Evolutionary conservation across 345 rosid genomes (phyloP).

Genomic region (Murraya koenigii): DNA sequence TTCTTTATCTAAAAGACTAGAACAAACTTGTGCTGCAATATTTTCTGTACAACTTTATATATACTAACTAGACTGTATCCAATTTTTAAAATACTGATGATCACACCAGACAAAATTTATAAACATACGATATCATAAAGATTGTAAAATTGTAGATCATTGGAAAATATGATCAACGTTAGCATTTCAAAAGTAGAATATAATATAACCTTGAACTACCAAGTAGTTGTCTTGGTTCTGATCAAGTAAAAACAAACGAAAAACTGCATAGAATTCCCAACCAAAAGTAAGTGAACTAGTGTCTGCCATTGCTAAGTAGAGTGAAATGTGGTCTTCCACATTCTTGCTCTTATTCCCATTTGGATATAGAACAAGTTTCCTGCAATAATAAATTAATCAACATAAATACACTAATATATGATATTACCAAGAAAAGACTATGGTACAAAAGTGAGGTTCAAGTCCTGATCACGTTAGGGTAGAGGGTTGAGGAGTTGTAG

Average conservation of each 20-base stretch:
- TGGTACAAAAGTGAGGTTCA: background rate
- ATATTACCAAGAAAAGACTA: background rate
- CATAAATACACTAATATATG: background rate
- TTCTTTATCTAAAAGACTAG: too few relatives aligned
- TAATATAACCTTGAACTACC: constrained; percentile 33
- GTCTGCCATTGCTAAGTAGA: constrained; percentile 50
- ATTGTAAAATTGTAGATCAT: too few relatives aligned
- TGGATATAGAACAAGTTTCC: constrained; percentile 68
- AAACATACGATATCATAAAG: too few relatives aligned
- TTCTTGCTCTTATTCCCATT: constrained; percentile 65
- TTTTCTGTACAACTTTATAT: too few relatives aligned
- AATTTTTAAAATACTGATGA: too few relatives aligned
- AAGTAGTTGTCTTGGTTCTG: constrained; percentile 38
- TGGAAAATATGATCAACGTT: too few relatives aligned
- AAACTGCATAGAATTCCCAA: constrained; percentile 55
- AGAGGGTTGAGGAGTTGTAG: too few relatives aligned
- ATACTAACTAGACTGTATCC: too few relatives aligned
- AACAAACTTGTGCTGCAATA: too few relatives aligned
- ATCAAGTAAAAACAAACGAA: constrained; percentile 52
- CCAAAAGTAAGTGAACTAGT: constrained; percentile 36
- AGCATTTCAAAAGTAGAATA: too few relatives aligned
- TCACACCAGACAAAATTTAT: too few relatives aligned
- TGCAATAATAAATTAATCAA: constrained; percentile 15
- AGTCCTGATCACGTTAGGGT: too few relatives aligned
- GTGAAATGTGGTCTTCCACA: constrained; percentile 47